phyloP scores from a whole-genome alignment of 106 monocot genomes.

The Amphibolis antarctica region DNA sequence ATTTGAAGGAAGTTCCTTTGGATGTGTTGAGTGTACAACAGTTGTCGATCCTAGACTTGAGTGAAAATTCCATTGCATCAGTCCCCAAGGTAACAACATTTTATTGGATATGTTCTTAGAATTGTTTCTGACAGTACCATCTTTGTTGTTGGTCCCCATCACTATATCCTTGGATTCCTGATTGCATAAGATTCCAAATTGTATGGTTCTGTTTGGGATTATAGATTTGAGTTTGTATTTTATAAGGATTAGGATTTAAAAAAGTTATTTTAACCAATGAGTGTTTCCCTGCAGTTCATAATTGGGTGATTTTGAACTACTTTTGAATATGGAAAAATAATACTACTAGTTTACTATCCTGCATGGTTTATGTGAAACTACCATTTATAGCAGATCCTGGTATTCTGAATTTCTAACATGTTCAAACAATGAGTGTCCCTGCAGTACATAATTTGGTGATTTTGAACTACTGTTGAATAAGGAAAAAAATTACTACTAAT shows the following conservation, averaged over 20 bases:
- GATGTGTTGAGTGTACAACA: constrained; percentile 34
- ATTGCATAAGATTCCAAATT: too few species aligned
- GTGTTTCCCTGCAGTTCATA: too few species aligned
- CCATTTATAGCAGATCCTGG: not conserved
- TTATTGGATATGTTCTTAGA: not conserved
- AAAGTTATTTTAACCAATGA: too few species aligned
- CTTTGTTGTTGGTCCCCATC: too few species aligned
- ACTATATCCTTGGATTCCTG: too few species aligned
- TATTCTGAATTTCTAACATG: not conserved
- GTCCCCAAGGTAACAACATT: constrained; percentile 52
- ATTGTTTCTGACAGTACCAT: too few species aligned
- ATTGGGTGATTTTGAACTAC: too few species aligned
- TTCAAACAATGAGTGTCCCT: not conserved
- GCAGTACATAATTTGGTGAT: too few species aligned
- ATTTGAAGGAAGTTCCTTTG: constrained; percentile 44
- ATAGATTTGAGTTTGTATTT: too few species aligned
- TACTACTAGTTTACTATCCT: not conserved
- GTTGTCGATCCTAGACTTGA: constrained; percentile 65
- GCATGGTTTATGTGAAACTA: not conserved
- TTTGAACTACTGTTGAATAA: not conserved
- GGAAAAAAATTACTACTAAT: not conserved
- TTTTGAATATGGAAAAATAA: not conserved
- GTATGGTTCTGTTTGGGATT: too few species aligned
- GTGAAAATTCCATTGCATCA: constrained; percentile 58
- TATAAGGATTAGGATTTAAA: too few species aligned